These are phyloP conservation scores for Leucocoprinus leucothites DNA, from an alignment of 768 basidiomycete species.

Conservation along the genomic window DNA sequence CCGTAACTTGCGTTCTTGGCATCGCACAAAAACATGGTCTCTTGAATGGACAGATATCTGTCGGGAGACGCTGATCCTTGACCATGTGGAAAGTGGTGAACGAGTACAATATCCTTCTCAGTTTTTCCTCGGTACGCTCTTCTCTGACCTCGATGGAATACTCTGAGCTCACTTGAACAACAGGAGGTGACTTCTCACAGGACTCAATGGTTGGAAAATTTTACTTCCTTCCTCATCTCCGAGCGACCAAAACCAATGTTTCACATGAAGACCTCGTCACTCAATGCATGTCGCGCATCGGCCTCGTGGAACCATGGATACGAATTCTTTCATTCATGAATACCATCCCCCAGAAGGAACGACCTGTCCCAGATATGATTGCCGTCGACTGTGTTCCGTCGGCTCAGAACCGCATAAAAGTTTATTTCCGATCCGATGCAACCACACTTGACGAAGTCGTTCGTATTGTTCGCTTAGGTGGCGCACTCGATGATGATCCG, in stretches of 20 bases:
- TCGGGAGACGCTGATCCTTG: conserved; percentile 12
- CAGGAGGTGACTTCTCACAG: conserved; percentile 16
- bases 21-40: conserved; percentile 9
- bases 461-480: conserved; percentile 14
- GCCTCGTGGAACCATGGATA: conserved; percentile 11
- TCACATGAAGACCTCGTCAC: conserved; percentile 13
- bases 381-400: conserved; percentile 16
- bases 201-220: conserved; percentile 16
- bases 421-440: conserved; percentile 16
- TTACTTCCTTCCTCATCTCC: conserved; percentile 17
- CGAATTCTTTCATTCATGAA: conserved; percentile 13
- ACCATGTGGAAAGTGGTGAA: conserved; percentile 2
- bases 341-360: conserved; percentile 4
- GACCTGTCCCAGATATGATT: conserved; percentile 15
- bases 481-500: conserved; percentile 12
- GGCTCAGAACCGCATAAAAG: conserved; percentile 15
- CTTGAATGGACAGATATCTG: conserved; percentile 18
- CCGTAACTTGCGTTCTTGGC: conserved; percentile 6
- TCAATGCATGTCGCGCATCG: conserved; percentile 12
- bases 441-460: conserved; percentile 12
- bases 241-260: conserved; percentile 8
- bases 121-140: conserved; percentile 15
- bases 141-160: neutral
- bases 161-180: neutral
- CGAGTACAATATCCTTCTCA: conserved; percentile 10